Evolutionary conservation across 78 protist species (phyloP), one percentile per base, ranked within the genome.

Genomic region (Diacronema lutheri): DNA sequence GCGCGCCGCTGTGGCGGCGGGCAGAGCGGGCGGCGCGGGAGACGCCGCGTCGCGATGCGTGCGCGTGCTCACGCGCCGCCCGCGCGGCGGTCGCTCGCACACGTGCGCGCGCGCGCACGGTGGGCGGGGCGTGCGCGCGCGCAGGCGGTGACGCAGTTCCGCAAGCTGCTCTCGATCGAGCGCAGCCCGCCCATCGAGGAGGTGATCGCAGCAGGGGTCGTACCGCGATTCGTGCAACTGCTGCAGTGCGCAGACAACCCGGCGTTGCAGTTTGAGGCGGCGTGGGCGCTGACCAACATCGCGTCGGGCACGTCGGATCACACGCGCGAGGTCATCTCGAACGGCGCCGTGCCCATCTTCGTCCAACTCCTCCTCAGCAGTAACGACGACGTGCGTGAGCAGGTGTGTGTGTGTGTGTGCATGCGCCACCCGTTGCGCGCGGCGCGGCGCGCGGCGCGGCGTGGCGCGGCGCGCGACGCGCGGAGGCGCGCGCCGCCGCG

Each of bases 251-350:
- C 11, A 29, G 83, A 73, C 38, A 66, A 81, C 64, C 44, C 57
- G 44, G 29, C 13, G 41, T 55, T 90, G 20, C 85, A 87, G 88
- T 92, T 93, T 78, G 99, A 98, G 88, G 94, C 98, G 2, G 97
- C 97, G 4, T 98, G 99, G 99, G 97, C 99, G 26, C 93, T 98
- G 64, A 97, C 99, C n/a, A 98, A 98, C 92, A 95, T 98, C 21
- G 98, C 98, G 2, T 95, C 98, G 0, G 99, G 99, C 37, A 89
- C 94, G n/a, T 79, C 98, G 26, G 96, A 93, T 68, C 96, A 97
- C 71, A 96, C 99, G 6, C 74, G 57, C 31, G 84, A 25, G 21
- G 98, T 97, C 57, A 80, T 97, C 38, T 86, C 82, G 19, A 56
- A 72, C 65, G 94, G 94, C 26, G 97, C 98, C 38, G 94, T 97